These are phyloP conservation scores for Saururus chinensis DNA, from an alignment of 164 flowering plant species.

Conservation along the genomic window DNA sequence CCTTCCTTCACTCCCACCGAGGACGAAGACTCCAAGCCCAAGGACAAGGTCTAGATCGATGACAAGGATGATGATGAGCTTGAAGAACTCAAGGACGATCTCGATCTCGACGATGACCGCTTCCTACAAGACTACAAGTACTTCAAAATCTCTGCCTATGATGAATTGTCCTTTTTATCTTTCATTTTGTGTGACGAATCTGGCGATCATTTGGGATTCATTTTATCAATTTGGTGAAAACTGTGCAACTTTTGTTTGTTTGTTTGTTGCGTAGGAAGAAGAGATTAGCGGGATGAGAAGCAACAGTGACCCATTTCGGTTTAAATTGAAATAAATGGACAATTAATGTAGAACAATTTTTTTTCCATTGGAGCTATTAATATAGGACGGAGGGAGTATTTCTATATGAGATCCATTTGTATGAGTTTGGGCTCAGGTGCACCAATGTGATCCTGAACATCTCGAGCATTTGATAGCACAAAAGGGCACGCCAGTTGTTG, in stretches of 20 bases:
- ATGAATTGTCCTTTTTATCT: not conserved
- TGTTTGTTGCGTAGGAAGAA: conserved; percentile 42
- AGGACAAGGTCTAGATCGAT: conserved; percentile 67
- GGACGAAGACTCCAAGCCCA: conserved; percentile 47
- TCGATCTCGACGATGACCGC: conserved; percentile 73
- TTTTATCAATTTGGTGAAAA: not conserved
- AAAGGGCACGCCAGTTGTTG: too few relatives aligned
- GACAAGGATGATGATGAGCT: conserved; percentile 72
- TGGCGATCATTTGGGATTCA: too few relatives aligned
- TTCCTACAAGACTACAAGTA: conserved; percentile 96
- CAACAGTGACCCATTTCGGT: conserved; percentile 61
- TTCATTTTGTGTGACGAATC: not conserved
- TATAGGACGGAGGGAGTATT: too few relatives aligned
- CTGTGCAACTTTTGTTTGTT: not conserved
- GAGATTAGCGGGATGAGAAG: conserved; percentile 63
- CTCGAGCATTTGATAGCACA: too few relatives aligned
- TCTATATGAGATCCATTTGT: too few relatives aligned
- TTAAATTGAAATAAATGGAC: too few relatives aligned
- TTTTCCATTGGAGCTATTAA: too few relatives aligned
- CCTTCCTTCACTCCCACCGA: conserved; percentile 57
- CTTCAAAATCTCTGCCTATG: too few relatives aligned
- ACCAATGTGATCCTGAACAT: too few relatives aligned
- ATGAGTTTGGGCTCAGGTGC: too few relatives aligned
- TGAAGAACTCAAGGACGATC: conserved; percentile 81
- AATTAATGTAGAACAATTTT: too few relatives aligned